Evolutionary conservation across 2,329 filamentous ascomycete species (phyloP).

Genomic region (Sporothrix humicola): DNA sequence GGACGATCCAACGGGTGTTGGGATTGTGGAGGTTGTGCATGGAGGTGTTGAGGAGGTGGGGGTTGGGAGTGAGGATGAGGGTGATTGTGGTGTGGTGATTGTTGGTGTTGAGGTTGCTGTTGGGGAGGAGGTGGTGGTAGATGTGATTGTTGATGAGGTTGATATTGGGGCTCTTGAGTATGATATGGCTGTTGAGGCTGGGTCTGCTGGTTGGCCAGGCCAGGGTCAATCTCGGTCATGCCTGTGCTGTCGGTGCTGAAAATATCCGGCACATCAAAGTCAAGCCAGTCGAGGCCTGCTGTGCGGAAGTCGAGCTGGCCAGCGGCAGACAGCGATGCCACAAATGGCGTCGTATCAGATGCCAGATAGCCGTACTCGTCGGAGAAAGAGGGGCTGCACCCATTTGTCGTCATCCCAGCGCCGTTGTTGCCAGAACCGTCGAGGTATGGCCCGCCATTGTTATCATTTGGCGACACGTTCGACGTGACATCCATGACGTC

Average conservation of each 20-base stretch:
- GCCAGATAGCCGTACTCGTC: slow-evolving; percentile 31
- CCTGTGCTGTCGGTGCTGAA: slow-evolving; percentile 14
- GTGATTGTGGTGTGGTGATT: neutral
- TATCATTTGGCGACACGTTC: neutral
- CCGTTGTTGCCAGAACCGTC: neutral
- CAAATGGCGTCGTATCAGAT: slow-evolving; percentile 30
- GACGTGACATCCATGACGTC: slow-evolving; percentile 9
- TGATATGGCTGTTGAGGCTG: neutral
- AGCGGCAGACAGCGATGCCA: slow-evolving; percentile 30
- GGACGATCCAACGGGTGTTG: slow-evolving; percentile 9
- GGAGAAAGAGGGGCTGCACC: slow-evolving; percentile 31
- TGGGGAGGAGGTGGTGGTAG: neutral
- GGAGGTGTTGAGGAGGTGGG: neutral
- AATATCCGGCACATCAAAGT: slow-evolving; percentile 34
- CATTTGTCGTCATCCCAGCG: neutral
- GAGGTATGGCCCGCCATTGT: neutral
- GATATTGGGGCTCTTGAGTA: neutral
- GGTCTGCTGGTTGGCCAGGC: neutral
- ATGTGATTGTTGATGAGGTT: slow-evolving; percentile 5
- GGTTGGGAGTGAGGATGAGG: neutral
- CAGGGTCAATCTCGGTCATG: neutral
- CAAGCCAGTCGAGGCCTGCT: slow-evolving; percentile 36
- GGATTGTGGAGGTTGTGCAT: neutral
- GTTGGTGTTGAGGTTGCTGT: neutral
- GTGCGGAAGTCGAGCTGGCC: slow-evolving; percentile 35